A percentile compares a stretch with the other conserved stretches of the same genome.
These are phyloP conservation scores for Syzygium syzygioides DNA, from an alignment of 441 rosid species.

Conservation along the genomic window DNA sequence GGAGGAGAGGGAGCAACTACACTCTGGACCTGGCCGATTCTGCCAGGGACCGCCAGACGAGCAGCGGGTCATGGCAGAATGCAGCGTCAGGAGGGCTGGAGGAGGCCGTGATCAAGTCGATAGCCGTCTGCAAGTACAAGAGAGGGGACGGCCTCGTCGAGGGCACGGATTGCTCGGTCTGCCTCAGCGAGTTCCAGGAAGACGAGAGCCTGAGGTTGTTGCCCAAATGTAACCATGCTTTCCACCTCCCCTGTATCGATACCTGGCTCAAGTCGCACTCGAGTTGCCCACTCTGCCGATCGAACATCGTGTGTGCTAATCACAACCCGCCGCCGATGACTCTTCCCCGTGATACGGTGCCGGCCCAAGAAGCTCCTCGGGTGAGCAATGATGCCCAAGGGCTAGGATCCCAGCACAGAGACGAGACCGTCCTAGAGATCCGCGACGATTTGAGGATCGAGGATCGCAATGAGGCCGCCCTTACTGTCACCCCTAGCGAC, in stretches of 20 bases:
- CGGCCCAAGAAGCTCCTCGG: neutral
- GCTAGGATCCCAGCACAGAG: constrained; percentile 8
- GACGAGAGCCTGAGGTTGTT: constrained; percentile 54
- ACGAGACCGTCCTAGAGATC: constrained; percentile 27
- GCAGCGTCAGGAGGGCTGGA: constrained; percentile 39
- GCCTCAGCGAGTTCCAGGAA: constrained; percentile 68
- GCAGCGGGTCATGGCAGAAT: constrained; percentile 13
- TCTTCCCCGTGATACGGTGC: neutral
- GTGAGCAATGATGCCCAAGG: neutral
- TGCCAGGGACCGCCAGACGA: constrained; percentile 6
- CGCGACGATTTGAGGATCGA: constrained; percentile 24
- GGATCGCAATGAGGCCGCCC: constrained; percentile 11
- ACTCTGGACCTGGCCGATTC: constrained; percentile 5
- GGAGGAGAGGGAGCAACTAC: constrained; percentile 10
- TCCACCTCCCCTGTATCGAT: constrained; percentile 82
- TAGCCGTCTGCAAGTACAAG: constrained; percentile 43
- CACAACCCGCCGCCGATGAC: neutral
- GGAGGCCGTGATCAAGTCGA: constrained; percentile 46
- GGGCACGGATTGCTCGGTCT: constrained; percentile 64
- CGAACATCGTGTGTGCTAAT: constrained; percentile 23
- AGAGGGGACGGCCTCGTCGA: constrained; percentile 48
- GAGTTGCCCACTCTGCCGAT: constrained; percentile 82
- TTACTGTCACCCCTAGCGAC: neutral
- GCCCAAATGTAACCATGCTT: constrained; percentile 82
- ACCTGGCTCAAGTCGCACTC: constrained; percentile 82